Evolutionary conservation across 1,284 basidiomycete species (phyloP).

Genomic region (Ustilago tritici): DNA sequence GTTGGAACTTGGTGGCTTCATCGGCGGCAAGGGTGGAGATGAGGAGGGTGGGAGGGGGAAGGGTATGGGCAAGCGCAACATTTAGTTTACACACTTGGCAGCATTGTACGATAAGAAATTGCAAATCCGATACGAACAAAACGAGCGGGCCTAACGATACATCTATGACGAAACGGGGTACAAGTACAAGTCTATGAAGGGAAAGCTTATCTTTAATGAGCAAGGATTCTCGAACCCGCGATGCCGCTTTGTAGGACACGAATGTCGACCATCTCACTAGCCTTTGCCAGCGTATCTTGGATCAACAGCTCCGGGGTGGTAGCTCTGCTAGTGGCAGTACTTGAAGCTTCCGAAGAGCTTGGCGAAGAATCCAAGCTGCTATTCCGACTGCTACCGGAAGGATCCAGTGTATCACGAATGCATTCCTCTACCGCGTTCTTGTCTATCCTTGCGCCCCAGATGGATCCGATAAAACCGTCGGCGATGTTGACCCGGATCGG

Average conservation of each 20-base stretch:
- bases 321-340: conserved; percentile 16
- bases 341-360: conserved; percentile 14
- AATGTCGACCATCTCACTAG: conserved; percentile 25
- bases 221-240: conserved; percentile 22
- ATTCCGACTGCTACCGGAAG: background rate
- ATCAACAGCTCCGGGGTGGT: conserved; percentile 28
- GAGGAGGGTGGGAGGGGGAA: conserved; percentile 14
- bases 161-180: background rate
- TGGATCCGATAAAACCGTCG: conserved; percentile 40
- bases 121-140: background rate
- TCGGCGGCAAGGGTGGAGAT: conserved; percentile 28
- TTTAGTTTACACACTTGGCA: background rate
- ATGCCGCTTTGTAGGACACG: conserved; percentile 23
- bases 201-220: conserved; percentile 7
- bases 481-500: conserved; percentile 34
- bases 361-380: conserved; percentile 1
- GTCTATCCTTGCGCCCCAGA: conserved; percentile 40
- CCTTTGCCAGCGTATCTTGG: conserved; percentile 20
- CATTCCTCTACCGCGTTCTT: conserved; percentile 19
- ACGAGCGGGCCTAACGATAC: background rate
- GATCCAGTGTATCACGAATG: conserved; percentile 21
- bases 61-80: conserved; percentile 32
- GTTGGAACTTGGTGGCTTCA: conserved; percentile 56
- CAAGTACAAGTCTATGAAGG: conserved; percentile 14
- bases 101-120: background rate